Evolutionary conservation across 345 rosid species (phyloP).

Genomic region (Linum tenue): DNA sequence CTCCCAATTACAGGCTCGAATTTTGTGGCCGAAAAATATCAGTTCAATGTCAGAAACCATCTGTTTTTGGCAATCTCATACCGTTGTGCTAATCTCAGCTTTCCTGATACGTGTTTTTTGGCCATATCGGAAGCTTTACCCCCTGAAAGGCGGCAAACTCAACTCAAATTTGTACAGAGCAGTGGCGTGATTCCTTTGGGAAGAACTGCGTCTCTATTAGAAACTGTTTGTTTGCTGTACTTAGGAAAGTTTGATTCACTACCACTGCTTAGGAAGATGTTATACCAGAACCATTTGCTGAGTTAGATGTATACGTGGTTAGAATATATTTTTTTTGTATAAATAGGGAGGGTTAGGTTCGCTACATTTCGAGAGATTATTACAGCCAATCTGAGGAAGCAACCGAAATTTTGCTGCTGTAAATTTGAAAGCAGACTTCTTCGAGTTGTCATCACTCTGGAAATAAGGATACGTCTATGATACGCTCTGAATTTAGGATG

Average conservation of each 20-base stretch:
- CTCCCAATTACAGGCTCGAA: no score
- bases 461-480: no score
- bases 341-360: background rate
- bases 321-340: background rate
- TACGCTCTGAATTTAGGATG: no score
- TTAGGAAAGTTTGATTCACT: no score
- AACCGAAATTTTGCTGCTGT: background rate
- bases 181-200: background rate
- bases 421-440: no score
- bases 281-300: background rate
- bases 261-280: background rate
- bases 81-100: no score
- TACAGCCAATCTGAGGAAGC: background rate
- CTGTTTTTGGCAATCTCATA: no score
- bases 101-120: background rate
- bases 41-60: no score
- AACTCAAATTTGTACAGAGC: background rate
- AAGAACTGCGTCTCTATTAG: background rate
- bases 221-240: background rate
- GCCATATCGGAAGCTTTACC: background rate
- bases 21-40: no score
- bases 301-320: background rate
- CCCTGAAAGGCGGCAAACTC: background rate
- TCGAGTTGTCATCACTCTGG: no score
- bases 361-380: background rate